Evolutionary conservation across 768 basidiomycete species (phyloP), one percentile per base, ranked within the genome.

Genomic region (Cubamyces lactineus): DNA sequence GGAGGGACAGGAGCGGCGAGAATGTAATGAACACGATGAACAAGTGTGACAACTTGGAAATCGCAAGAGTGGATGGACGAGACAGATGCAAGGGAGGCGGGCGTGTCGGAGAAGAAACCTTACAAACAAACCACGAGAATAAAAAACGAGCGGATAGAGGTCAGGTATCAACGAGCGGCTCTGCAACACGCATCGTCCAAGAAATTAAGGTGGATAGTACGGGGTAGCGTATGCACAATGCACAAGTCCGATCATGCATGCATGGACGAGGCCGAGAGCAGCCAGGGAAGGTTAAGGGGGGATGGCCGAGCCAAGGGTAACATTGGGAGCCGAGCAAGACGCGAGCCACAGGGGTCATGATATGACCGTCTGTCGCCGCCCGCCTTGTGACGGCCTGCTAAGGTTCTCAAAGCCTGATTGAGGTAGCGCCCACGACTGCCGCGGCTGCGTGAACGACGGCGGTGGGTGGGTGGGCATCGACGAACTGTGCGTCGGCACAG

Each of bases 361-460:
- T 43, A 71, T 68, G 57, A 72, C 60, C 26, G 69, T 70, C 67
- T 72, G 70, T 50, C 71, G 61, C 46, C 69, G 52, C 57, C 60
- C 52, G 39, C 57, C 21, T 26, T 64, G 59, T 28, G 66, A 43
- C 46, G 70, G 72, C 24, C 72, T 59, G 57, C 71, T 72, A 34
- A 70, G 54, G 55, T 69, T 72, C 67, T 70, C 67, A 61, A 72
- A 72, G n/a, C 66, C 68, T 15, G 66, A 50, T 51, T 68, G 64
- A 19, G 59, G 60, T 13, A 59, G 23, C 42, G 63, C 61, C 61
- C 64, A 61, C 28, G 62, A 63, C 47, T 59, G 55, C 61, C 69
- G 57, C 47, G 69, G 62, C 43, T 64, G 47, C 53, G 50, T 64
- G 59, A 60, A 67, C 63, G 49, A 61, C 56, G 41, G 65, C 66